Evolutionary conservation across 2,329 filamentous ascomycete genomes (phyloP).

Genomic region (Aspergillus sp.): DNA sequence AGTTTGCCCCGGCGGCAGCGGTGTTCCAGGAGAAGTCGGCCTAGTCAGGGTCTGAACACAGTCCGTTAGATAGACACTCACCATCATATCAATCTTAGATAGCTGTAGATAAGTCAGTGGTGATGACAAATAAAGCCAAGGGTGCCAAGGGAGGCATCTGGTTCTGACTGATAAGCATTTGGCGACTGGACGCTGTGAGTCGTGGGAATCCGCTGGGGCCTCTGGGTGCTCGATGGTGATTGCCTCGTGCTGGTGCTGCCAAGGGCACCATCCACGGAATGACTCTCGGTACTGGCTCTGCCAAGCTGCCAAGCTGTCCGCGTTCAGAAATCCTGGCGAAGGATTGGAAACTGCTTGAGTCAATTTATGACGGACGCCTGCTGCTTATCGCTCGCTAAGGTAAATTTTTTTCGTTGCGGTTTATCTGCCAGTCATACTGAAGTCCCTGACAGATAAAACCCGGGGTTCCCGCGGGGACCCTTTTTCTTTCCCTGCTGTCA

Average conservation of each 20-base stretch:
- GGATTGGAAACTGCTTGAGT: not conserved
- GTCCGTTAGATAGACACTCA: not conserved
- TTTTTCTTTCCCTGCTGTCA: not conserved
- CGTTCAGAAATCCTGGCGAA: not conserved
- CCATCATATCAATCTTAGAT: not conserved
- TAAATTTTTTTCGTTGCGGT: not conserved
- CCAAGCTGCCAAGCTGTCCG: conserved; percentile 8
- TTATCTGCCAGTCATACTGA: not conserved
- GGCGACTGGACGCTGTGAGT: not conserved
- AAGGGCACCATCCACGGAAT: conserved; percentile 7
- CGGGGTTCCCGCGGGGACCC: not conserved
- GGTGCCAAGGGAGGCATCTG: not conserved
- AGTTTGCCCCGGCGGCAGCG: conserved; percentile 26
- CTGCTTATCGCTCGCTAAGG: too few relatives aligned
- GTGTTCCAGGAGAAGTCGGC: conserved; percentile 18
- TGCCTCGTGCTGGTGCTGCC: conserved; percentile 1
- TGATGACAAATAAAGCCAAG: not conserved
- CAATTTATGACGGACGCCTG: not conserved
- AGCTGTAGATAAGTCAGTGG: not conserved
- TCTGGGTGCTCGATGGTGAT: not conserved
- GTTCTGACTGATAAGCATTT: not conserved
- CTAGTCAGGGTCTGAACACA: not conserved
- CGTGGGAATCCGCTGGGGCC: not conserved
- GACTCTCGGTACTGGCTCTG: not conserved
- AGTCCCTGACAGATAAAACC: not conserved